Base-by-base conservation (phyloP, 176 grass and related monocot genomes). In the Oryza australiensis region DNA sequence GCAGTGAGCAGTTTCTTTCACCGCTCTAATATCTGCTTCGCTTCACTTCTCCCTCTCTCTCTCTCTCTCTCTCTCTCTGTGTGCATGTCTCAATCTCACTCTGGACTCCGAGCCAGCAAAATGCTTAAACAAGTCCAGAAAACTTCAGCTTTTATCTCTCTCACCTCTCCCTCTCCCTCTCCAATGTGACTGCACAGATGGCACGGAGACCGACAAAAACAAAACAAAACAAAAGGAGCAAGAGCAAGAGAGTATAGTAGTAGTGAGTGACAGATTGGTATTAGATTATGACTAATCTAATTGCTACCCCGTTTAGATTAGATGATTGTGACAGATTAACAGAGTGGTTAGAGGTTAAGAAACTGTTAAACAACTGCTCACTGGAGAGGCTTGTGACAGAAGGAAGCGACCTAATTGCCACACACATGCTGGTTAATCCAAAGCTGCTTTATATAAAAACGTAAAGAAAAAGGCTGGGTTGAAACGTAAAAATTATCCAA, bases 261-360 rank as follows among this genome's bases (percentile, higher is more conserved):
- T 10, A 37, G 59, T 16, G 5, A 38, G 73, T 24, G 73, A 12
- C 20, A 0, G 78, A 89, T 78, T 37, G 35, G 35, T 37, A 37
- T 37, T 89, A 86, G 65, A n/a, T 76, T 86, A 82, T 66, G 87
- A 66, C 41, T 76, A 84, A 69, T 75, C 49, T 53, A 53, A 20
- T 53, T 5, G 20, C 51, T 16, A 3, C 18, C 1, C 49, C 3
- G 9, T 60, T 46, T 48, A 29, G 62, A 64, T 16, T 38, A 62
- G 70, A 59, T 34, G 26, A 43, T 57, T 34, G 60, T 32, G 34
- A 42, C 49, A 26, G 66, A 22, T 65, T 41, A 35, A 35, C 64
- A 24, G 15, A 41, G 71, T 22, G 24, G 82, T 64, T 88, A 26
- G n/a, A 16, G 14, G 74, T 72, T 45, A 78, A 62, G 15, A 62